Percentiles rank a stretch among this genome's conserved stretches.
These are phyloP conservation scores for Calamus simplicifolius DNA, from an alignment of 176 grass and related monocot species.

Conservation along the genomic window DNA sequence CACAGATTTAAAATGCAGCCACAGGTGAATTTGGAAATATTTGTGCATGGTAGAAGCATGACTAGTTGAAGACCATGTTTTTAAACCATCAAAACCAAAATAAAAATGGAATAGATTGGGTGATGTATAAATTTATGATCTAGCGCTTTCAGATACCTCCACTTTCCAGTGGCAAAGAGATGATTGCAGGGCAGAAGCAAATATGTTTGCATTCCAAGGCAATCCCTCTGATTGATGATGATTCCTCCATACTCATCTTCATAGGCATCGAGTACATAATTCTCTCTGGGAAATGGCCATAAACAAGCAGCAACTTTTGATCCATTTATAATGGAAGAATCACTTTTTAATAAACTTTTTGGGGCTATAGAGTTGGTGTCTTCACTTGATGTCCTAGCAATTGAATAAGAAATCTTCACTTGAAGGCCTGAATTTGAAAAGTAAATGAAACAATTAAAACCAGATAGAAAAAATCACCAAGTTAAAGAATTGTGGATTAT, in stretches of 20 bases:
- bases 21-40: too few species aligned
- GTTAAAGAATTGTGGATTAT: too few species aligned
- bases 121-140: too few species aligned
- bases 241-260: conserved; percentile 95
- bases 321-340: conserved; percentile 25
- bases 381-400: conserved; percentile 19
- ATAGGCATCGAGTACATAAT: conserved; percentile 46
- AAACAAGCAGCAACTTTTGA: conserved; percentile 7
- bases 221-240: conserved; percentile 54
- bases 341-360: conserved; percentile 8
- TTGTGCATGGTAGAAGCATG: too few species aligned
- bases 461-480: neutral
- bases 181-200: conserved; percentile 38
- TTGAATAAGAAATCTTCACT: conserved; percentile 30
- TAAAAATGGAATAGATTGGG: neutral
- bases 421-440: conserved; percentile 6
- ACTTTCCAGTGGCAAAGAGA: conserved; percentile 74
- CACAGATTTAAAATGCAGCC: too few species aligned
- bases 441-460: neutral
- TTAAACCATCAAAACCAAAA: conserved; percentile 6
- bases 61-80: neutral
- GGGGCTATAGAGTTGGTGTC: conserved; percentile 16
- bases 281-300: conserved; percentile 28
- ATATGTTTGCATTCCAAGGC: conserved; percentile 36
- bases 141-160: conserved; percentile 1